Base-by-base conservation (phyloP, 2,329 filamentous ascomycete genomes). In the Immersiporthe knoxdaviesiana region DNA sequence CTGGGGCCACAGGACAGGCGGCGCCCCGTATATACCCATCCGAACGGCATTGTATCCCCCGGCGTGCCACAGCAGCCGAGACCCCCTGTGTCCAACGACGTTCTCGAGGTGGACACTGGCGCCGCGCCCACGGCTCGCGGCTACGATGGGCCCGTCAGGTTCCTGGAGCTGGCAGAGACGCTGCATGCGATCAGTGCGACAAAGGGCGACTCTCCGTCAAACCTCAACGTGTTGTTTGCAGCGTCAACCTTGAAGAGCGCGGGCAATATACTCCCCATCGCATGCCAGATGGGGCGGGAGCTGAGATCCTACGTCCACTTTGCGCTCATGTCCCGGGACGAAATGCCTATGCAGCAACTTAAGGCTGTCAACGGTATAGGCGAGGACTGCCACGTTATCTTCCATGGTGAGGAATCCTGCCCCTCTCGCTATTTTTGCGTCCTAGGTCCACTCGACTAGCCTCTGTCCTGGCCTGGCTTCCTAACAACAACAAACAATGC, bases 201-300 rank as follows among this genome's bases (percentile, higher is more conserved):
- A 0, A 81, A 81, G 35, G 89, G 89, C 5, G 78, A 79, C 63
- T 81, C 81, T 66, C 72, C 77, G 41, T 76, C 80, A 50, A 92
- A 92, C 75, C 86, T 86, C 64, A 94, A 94, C 75, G 85, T 97
- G 21, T 79, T 97, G 3, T 97, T 97, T 77, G 91, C 90, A 5
- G 90, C 92, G 3, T 90, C 92, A 0, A 94, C 86, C 71, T 80
- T 97, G 64, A 87, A 87, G 77, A 96, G 92, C 76, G 88, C 90
- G 21, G 86, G 92, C 0, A 86, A 87, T 41, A 78, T 97, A 66
- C 81, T 97, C 41, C 93, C 94, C 0, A 83, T 97, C 76, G 93
- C 94, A 7, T 98, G 96, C 78, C 88, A 92, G 74, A 97, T 97
- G 94, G 90, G 90, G 8, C 78, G 79, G 30, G 85, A 89, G 78